Conservation (phyloP, 1,139 yeast species). For the Nakaseomyces nivariensis region DNA sequence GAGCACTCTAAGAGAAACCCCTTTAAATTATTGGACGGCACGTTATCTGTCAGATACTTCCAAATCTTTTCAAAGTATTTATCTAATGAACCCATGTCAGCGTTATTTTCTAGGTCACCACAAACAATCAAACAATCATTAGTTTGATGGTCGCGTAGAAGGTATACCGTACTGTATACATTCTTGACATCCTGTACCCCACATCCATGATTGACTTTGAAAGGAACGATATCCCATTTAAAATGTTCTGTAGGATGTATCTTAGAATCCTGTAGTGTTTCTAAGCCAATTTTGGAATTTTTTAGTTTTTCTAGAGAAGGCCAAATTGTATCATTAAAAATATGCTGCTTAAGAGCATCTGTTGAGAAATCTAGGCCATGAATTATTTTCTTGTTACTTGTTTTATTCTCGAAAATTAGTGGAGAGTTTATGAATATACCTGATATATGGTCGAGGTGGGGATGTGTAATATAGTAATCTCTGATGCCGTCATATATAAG, state of each 20-base stretch:
- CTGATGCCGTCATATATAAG: slow-evolving; percentile 18
- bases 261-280: slow-evolving; percentile 6
- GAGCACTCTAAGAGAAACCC: slow-evolving; percentile 75
- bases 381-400: slow-evolving; percentile 32
- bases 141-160: slow-evolving; percentile 34
- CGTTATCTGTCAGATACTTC: slow-evolving; percentile 42
- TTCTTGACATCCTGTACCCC: slow-evolving; percentile 9
- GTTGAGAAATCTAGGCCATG: slow-evolving; percentile 49
- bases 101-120: slow-evolving; percentile 35
- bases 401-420: slow-evolving; percentile 31
- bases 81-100: slow-evolving; percentile 11
- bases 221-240: slow-evolving; percentile 17
- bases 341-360: slow-evolving; percentile 40
- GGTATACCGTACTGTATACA: slow-evolving; percentile 42
- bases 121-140: slow-evolving; percentile 44
- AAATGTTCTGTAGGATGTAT: slow-evolving; percentile 9
- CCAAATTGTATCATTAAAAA: slow-evolving; percentile 75
- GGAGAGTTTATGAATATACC: slow-evolving; percentile 69
- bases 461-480: slow-evolving; percentile 60
- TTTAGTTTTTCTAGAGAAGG: slow-evolving; percentile 39
- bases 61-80: slow-evolving; percentile 45
- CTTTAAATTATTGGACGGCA: slow-evolving; percentile 34
- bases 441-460: slow-evolving; percentile 73
- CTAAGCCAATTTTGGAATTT: slow-evolving; percentile 12
- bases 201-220: slow-evolving; percentile 18